Evolutionary conservation across 2,329 filamentous ascomycete genomes (phyloP).

Genomic region (Lasiodiplodia hormozganensis): DNA sequence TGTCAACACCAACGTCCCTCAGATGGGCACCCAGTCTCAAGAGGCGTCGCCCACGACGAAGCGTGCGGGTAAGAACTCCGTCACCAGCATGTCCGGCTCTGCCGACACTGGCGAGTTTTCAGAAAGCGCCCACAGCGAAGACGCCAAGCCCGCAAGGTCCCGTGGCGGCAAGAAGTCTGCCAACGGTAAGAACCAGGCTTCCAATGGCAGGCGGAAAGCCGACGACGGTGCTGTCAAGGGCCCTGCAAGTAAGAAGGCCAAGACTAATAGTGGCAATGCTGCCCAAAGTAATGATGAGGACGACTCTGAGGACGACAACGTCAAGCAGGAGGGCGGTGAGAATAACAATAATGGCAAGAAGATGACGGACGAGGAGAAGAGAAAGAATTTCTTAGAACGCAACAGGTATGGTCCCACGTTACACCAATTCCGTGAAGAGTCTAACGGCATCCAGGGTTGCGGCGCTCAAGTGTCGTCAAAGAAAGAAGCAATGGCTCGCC

Average conservation of each 20-base stretch:
- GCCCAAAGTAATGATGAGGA: slow-evolving; percentile 54
- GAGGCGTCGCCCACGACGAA: slow-evolving; percentile 57
- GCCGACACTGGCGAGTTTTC: slow-evolving; percentile 69
- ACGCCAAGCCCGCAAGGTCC: slow-evolving; percentile 67
- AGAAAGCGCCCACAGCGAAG: slow-evolving; percentile 71
- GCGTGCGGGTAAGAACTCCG: slow-evolving; percentile 56
- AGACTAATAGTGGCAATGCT: slow-evolving; percentile 60
- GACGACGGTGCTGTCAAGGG: slow-evolving; percentile 73
- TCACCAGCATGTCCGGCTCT: slow-evolving; percentile 64
- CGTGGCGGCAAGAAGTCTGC: slow-evolving; percentile 42
- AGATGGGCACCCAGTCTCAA: slow-evolving; percentile 51
- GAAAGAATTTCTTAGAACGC: slow-evolving; percentile 95
- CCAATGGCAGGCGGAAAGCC: slow-evolving; percentile 71
- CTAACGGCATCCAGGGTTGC: slow-evolving; percentile 72
- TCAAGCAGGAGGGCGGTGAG: slow-evolving; percentile 42
- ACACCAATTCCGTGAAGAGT: neutral
- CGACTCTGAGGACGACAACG: slow-evolving; percentile 53
- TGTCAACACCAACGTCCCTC: slow-evolving; percentile 48
- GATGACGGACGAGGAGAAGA: slow-evolving; percentile 98
- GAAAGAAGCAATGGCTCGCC: slow-evolving; percentile 98
- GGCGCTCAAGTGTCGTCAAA: slow-evolving; percentile 93
- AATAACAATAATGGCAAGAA: slow-evolving; percentile 65
- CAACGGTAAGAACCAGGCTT: slow-evolving; percentile 42
- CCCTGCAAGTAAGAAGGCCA: slow-evolving; percentile 74
- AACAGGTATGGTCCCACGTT: slow-evolving; percentile 73